Percentiles rank a stretch among this genome's conserved stretches.
phyloP scores from a whole-genome alignment of 192 early-diverging fungal species.

The Gigaspora rosea region DNA sequence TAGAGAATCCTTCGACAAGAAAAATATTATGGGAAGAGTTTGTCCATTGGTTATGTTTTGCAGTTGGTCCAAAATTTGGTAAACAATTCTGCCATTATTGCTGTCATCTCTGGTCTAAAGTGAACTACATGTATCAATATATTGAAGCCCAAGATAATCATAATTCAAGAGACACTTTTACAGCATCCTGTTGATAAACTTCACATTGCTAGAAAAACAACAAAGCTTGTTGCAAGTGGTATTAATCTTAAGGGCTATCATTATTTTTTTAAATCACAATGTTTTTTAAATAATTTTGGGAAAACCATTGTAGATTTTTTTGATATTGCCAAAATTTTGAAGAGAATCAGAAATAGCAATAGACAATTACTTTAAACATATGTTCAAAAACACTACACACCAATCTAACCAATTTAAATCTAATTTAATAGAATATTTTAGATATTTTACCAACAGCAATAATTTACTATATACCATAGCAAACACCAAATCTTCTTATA shows the following conservation, averaged over 20 bases:
- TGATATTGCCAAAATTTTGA: neutral
- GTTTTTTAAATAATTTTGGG: neutral
- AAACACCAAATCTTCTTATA: neutral
- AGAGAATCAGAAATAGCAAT: neutral
- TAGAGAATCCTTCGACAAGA: neutral
- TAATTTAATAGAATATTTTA: too few relatives aligned
- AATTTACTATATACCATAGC: too few relatives aligned
- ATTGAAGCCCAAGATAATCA: neutral
- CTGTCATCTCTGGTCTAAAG: too few relatives aligned
- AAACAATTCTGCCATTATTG: neutral
- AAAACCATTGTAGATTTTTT: neutral
- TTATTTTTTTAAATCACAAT: too few relatives aligned
- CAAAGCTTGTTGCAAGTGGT: too few relatives aligned
- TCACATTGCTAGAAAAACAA: neutral
- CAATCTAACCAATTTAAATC: neutral
- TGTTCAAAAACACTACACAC: neutral
- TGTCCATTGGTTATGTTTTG: conserved; percentile 1
- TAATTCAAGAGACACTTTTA: neutral
- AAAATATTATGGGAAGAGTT: neutral
- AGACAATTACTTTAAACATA: conserved; percentile 3
- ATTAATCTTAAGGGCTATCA: too few relatives aligned
- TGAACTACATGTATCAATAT: too few relatives aligned
- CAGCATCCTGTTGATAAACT: neutral
- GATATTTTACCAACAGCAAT: too few relatives aligned
- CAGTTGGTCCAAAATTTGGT: neutral